Conservation (phyloP, 2,329 filamentous ascomycete species). For the Fusarium torulosum region DNA sequence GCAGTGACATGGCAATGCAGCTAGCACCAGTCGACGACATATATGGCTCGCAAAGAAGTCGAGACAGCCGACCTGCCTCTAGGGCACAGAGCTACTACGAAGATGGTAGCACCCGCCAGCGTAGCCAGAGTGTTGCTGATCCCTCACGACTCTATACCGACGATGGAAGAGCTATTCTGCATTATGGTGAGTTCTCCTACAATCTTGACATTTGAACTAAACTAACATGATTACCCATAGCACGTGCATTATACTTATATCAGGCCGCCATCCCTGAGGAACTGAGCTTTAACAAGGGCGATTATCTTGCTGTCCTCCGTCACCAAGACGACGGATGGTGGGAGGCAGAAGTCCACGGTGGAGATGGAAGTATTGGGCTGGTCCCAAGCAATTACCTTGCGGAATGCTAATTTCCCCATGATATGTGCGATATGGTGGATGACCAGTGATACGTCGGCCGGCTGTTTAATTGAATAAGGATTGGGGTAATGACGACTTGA, state of each 20-base stretch:
- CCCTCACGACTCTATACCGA: slow-evolving; percentile 83
- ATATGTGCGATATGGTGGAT: slow-evolving; percentile 24
- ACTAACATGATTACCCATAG: slow-evolving; percentile 61
- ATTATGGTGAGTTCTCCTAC: slow-evolving; percentile 81
- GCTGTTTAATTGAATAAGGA: slow-evolving; percentile 17
- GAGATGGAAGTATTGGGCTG: slow-evolving; percentile 69
- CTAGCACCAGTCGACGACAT: slow-evolving; percentile 70
- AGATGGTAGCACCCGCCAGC: slow-evolving; percentile 62
- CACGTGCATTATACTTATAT: slow-evolving; percentile 94
- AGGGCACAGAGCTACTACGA: slow-evolving; percentile 70
- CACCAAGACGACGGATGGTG: slow-evolving; percentile 99
- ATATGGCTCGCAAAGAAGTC: slow-evolving; percentile 69
- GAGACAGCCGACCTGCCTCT: slow-evolving; percentile 63
- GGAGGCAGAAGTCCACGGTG: slow-evolving; percentile 92
- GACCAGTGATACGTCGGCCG: slow-evolving; percentile 9
- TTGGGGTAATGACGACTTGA: slow-evolving; percentile 22
- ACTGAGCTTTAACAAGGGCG: slow-evolving; percentile 90
- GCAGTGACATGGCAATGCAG: slow-evolving; percentile 75
- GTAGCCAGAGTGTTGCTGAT: slow-evolving; percentile 90
- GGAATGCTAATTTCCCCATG: slow-evolving; percentile 56
- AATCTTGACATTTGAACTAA: not conserved
- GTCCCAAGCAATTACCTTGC: slow-evolving; percentile 78
- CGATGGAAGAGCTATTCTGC: slow-evolving; percentile 88
- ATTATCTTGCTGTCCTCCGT: slow-evolving; percentile 87
- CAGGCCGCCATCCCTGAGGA: slow-evolving; percentile 95